Evolutionary conservation across 2,329 filamentous ascomycete genomes (phyloP), one percentile per base, ranked within the genome.

Genomic region (Ophiostoma perfectum): DNA sequence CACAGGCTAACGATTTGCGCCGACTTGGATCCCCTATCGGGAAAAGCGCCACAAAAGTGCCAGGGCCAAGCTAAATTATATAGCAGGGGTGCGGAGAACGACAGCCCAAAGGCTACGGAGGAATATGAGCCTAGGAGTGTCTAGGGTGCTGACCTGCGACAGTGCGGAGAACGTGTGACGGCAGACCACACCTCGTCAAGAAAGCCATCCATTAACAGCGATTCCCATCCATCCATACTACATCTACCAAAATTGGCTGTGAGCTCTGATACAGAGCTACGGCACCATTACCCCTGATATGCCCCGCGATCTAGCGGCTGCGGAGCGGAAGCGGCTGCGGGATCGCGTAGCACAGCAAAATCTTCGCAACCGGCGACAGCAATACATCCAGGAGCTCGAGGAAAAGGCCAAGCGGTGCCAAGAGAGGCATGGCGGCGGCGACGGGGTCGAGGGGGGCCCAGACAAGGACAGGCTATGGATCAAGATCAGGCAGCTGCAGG

Each of bases 301-400:
- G 11, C 65, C n/a, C 8, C 42, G 27, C 36, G 44, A 65, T 11
- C 36, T n/a, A 18, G 66, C 45, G 1, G 68, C 68, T 2, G 66
- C 66, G 5, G 66, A 67, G n/a, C 49, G 63, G 6, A 69, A 67
- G 38, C 68, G 68, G 18, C 52, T 65, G 14, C 66, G 68, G n/a
- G 68, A 69, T 38, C 65, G 68, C 14, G 66, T 69, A 4, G 68
- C 68, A 9, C 62, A 67, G 66, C 66, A 69, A 38, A 69, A 67
- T 52, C 68, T 69, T 16, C 66, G 68, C 44, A 65, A 67, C 62
- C 66, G 66, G 12, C 49, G 68, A 18, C 66, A 67, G n/a, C 62
- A 64, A 41, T 52, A 67, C 44, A 69, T 66, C 8, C 47, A 69
- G 36, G 44, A 47, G 1, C 63, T 69, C 7, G 68, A 69, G 38